Base-by-base conservation (phyloP, 805 yeast species). In the Barnettozyma siamensis region DNA sequence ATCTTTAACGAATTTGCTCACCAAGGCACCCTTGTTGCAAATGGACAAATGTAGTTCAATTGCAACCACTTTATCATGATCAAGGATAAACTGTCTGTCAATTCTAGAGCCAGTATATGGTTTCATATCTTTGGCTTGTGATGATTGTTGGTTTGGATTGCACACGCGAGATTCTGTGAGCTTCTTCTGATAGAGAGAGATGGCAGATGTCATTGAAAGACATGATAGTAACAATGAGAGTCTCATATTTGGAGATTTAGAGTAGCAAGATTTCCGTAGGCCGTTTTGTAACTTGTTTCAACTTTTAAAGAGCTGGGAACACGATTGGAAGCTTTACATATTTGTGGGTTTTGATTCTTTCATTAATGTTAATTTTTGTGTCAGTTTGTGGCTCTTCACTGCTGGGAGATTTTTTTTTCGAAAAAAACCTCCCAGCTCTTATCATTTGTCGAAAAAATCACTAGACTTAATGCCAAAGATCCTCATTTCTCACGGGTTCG, bases 51-150 rank as follows among this genome's bases (percentile, higher is more conserved):
- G 50, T 10, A 44, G 23, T 30, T 48, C 40, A 28, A 32, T 34
- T 9, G 29, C 32, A 2, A 34, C n/a, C 16, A 38, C 20, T 18
- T 30, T 17, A 13, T 31, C 30, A 4, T 35, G 29, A 16, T 36
- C 34, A 5, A 44, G 20, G 3, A 31, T 20, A 7, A 45, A 15
- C 23, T 48, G 52, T 35, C 45, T 44, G 17, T 48, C 52, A 28
- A 48, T 28, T 30, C 52, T 34, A 19, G 42, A 42, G 8, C 52
- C 52, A 3, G 48, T 41, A 23, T 48, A 48, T 7, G 24, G 24
- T n/a, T 31, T 24, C 6, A 30, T 23, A 12, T 30, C 16, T 23
- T 21, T 9, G 29, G 15, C 23, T 37, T 32, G 15, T 24, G 9
- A 21, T 24, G n/a, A n/a, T 18, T 21, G 8, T 10, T 31, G 37